Conservation (phyloP, 805 yeast species). For the Suhomyces prunicola region DNA sequence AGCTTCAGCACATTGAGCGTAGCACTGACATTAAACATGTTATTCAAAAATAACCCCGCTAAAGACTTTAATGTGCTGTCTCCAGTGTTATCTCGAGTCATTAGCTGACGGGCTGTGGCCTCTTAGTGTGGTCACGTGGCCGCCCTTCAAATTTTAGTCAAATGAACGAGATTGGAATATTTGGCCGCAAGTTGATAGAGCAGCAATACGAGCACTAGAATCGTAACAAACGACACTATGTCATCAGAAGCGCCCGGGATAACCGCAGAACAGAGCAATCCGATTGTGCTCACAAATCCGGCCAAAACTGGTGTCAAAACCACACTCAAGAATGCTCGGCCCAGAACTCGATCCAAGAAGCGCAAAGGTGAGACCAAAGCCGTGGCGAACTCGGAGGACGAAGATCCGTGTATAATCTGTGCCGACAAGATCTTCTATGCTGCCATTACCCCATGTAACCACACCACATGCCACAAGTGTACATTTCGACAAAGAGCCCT, state of each 20-base stretch:
- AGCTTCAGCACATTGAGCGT: constrained; percentile 65
- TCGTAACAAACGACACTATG: background rate
- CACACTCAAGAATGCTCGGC: background rate
- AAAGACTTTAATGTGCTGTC: too few species aligned
- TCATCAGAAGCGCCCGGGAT: background rate
- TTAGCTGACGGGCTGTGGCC: background rate
- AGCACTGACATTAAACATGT: constrained; percentile 67
- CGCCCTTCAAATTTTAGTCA: background rate
- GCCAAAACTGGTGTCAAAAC: background rate
- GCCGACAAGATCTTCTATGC: constrained; percentile 65
- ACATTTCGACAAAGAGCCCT: constrained; percentile 79
- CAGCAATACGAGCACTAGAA: background rate
- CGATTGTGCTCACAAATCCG: background rate
- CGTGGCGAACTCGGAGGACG: constrained; percentile 32
- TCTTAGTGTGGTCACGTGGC: background rate
- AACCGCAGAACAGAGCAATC: background rate
- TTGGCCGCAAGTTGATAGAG: background rate
- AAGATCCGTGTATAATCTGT: constrained; percentile 72
- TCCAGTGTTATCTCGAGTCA: background rate
- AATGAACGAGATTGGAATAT: background rate
- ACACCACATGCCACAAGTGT: constrained; percentile 79
- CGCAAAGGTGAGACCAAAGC: background rate
- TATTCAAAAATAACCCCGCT: too few species aligned
- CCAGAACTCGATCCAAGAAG: background rate
- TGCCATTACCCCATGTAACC: constrained; percentile 81